phyloP scores from a whole-genome alignment of 768 basidiomycete genomes.

The Lyophyllum decastes region DNA sequence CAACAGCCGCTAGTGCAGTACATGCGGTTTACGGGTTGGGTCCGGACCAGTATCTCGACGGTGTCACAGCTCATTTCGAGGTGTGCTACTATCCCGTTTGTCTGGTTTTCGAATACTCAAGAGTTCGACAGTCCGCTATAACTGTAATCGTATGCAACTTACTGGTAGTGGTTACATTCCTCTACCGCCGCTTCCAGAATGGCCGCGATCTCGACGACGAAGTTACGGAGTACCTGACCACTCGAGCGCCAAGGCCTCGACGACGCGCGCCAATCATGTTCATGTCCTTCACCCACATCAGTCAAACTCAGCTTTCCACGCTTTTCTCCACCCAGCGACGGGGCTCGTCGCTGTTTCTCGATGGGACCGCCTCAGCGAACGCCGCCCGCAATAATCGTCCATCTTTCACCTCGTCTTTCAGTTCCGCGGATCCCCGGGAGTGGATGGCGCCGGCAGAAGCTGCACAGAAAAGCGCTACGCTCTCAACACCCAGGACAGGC shows the following conservation, averaged over 20 bases:
- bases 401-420: neutral
- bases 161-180: slow-evolving; percentile 18
- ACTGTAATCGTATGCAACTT: slow-evolving; percentile 20
- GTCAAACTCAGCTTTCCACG: neutral
- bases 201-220: slow-evolving; percentile 14
- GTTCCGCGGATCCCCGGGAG: neutral
- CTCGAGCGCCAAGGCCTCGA: neutral
- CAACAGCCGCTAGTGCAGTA: slow-evolving; percentile 11
- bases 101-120: neutral
- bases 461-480: too few species aligned
- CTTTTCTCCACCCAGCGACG: neutral
- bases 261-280: neutral
- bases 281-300: slow-evolving; percentile 1
- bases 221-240: slow-evolving; percentile 2
- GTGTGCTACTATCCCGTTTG: neutral
- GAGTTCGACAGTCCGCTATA: neutral
- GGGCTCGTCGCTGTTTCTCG: slow-evolving; percentile 16
- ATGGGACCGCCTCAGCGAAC: neutral
- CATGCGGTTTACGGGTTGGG: slow-evolving; percentile 14
- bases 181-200: slow-evolving; percentile 17
- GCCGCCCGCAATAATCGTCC: neutral
- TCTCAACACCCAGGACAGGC: too few species aligned
- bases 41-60: slow-evolving; percentile 5
- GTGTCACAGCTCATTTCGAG: slow-evolving; percentile 18
- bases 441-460: too few species aligned